Conservation (phyloP, 805 yeast genomes). For the Yarrowia sp. region DNA sequence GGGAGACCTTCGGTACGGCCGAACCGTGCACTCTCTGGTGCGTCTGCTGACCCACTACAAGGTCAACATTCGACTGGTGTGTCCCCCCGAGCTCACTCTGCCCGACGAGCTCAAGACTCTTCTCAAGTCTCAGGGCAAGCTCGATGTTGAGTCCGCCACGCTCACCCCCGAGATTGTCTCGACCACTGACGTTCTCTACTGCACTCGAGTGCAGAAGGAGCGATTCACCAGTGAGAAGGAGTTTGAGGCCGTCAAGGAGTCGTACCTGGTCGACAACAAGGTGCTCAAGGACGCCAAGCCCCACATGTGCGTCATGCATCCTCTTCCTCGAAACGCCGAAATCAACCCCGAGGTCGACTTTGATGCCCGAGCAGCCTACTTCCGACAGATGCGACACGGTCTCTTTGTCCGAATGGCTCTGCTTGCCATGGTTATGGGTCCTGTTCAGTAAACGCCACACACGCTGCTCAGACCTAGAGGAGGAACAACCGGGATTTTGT, state of each 20-base stretch:
- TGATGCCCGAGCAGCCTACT: slow-evolving; percentile 98
- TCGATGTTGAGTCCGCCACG: slow-evolving; percentile 66
- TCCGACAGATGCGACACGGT: slow-evolving; percentile 99
- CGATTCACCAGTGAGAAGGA: slow-evolving; percentile 74
- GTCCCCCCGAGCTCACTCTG: slow-evolving; percentile 82
- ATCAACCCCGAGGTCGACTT: slow-evolving; percentile 98
- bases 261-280: slow-evolving; percentile 88
- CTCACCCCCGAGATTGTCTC: slow-evolving; percentile 83
- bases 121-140: slow-evolving; percentile 64
- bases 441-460: slow-evolving; percentile 48
- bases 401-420: slow-evolving; percentile 98
- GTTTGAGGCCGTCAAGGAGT: slow-evolving; percentile 84
- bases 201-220: slow-evolving; percentile 98
- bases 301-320: slow-evolving; percentile 99
- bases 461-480: neutral
- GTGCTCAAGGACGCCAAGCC: slow-evolving; percentile 89
- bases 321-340: slow-evolving; percentile 95
- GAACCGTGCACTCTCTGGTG: slow-evolving; percentile 96
- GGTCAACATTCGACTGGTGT: slow-evolving; percentile 85
- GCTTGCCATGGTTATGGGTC: slow-evolving; percentile 96
- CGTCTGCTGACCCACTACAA: slow-evolving; percentile 87
- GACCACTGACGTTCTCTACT: slow-evolving; percentile 90
- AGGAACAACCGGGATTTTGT: neutral
- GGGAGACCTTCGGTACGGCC: slow-evolving; percentile 98
- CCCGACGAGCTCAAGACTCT: slow-evolving; percentile 71